These are phyloP conservation scores for Coemansia sp. DNA, from an alignment of 192 early-diverging fungal genomes.

Conservation along the genomic window DNA sequence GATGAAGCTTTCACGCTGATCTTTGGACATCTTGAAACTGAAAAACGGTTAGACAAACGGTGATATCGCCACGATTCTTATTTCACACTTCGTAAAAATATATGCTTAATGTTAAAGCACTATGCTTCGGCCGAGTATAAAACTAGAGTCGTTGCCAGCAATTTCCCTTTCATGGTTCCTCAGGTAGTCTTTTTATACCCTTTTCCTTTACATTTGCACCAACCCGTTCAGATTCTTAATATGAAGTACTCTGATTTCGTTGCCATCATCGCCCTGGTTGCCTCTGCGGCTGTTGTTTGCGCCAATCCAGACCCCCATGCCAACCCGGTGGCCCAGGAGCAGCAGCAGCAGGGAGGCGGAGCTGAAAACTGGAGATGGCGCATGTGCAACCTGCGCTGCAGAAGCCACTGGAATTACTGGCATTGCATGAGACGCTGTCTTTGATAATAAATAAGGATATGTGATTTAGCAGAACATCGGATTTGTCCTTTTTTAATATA, in stretches of 20 bases:
- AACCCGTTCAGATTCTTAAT: neutral
- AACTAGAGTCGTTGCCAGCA: neutral
- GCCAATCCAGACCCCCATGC: neutral
- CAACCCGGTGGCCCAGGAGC: neutral
- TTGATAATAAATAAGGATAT: neutral
- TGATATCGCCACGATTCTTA: too few species aligned
- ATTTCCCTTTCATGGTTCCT: neutral
- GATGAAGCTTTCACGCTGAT: too few species aligned
- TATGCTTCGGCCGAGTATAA: neutral
- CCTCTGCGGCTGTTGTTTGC: neutral
- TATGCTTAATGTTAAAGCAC: too few species aligned
- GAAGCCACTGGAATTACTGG: neutral
- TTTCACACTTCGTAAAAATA: too few species aligned
- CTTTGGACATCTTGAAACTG: too few species aligned
- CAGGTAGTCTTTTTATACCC: neutral
- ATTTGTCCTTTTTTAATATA: neutral
- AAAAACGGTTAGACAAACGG: too few species aligned
- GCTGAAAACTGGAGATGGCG: neutral
- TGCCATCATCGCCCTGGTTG: neutral
- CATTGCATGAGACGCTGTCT: slow-evolving; percentile 2
- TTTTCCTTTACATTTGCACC: too few species aligned
- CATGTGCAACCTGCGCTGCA: slow-evolving; percentile 4
- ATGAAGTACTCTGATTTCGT: neutral
- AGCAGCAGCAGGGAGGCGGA: neutral
- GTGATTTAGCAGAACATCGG: neutral